Percentiles rank a stretch among this genome's conserved stretches.
Conservation (phyloP, 228 moss, liverwort and hornwort genomes). For the Sphagnum magellanicum region DNA sequence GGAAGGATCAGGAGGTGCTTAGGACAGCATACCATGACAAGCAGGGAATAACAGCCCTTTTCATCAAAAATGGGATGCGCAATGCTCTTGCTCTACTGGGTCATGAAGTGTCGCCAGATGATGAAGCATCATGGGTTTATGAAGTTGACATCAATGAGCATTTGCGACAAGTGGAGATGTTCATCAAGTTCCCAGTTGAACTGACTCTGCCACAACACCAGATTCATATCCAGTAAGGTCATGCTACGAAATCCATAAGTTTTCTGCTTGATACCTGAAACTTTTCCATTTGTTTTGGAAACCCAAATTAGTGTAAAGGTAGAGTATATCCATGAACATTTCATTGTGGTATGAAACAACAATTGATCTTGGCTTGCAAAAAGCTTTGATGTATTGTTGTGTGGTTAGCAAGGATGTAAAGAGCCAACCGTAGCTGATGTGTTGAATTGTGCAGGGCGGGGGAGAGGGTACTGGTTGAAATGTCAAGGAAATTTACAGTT, state of each 20-base stretch:
- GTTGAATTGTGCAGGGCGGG: constrained; percentile 19
- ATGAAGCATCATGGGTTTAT: constrained; percentile 51
- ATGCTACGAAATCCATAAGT: too few relatives aligned
- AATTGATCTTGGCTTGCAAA: too few relatives aligned
- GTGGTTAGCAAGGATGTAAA: too few relatives aligned
- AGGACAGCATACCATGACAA: constrained; percentile 68
- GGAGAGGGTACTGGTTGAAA: constrained; percentile 68
- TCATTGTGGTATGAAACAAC: too few relatives aligned
- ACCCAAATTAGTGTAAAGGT: too few relatives aligned
- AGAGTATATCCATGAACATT: too few relatives aligned
- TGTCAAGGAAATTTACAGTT: constrained; percentile 67
- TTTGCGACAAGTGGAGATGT: constrained; percentile 76
- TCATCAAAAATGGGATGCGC: constrained; percentile 90
- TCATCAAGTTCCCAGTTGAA: constrained; percentile 44
- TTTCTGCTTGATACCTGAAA: too few relatives aligned
- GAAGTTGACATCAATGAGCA: constrained; percentile 60
- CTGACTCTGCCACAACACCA: constrained; percentile 28
- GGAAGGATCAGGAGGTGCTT: constrained; percentile 59
- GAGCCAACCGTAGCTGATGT: too few relatives aligned
- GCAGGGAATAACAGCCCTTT: constrained; percentile 59
- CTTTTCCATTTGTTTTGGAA: too few relatives aligned
- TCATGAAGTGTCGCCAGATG: constrained; percentile 15
- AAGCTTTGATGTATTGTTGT: too few relatives aligned
- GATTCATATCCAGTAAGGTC: constrained; percentile 30
- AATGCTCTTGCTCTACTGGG: constrained; percentile 55